Percentiles rank a stretch among this genome's conserved stretches.
These are phyloP conservation scores for Ganoderma multipileum DNA, from an alignment of 1,284 basidiomycete genomes.

Conservation along the genomic window DNA sequence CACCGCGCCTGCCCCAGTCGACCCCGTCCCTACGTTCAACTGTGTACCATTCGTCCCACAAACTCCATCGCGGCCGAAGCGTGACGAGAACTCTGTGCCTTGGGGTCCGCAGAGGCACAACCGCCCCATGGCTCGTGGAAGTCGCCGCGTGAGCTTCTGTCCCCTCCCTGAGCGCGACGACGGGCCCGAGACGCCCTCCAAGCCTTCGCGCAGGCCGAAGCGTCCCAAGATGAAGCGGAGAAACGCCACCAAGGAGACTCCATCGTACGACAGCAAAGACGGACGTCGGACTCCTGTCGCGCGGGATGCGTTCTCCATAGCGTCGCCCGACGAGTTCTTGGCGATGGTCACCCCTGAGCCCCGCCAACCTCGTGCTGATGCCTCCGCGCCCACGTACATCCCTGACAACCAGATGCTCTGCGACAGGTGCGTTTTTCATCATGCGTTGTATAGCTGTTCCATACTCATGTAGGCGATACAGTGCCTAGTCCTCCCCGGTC, in stretches of 20 bases:
- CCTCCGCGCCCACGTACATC: not conserved
- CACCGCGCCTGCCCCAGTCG: not conserved
- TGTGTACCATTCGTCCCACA: not conserved
- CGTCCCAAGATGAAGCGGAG: not conserved
- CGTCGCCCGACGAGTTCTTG: slow-evolving; percentile 1
- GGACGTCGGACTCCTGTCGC: not conserved
- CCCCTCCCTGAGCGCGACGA: not conserved
- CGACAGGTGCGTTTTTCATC: not conserved
- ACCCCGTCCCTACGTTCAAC: not conserved
- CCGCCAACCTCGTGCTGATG: no score
- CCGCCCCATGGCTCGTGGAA: not conserved
- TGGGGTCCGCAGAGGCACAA: slow-evolving; percentile 6
- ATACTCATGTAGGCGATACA: not conserved
- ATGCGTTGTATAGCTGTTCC: not conserved
- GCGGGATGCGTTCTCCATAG: not conserved
- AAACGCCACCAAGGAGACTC: not conserved
- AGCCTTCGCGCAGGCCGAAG: slow-evolving; percentile 2
- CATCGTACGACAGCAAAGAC: not conserved
- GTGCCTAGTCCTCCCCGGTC: not conserved
- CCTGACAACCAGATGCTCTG: not conserved
- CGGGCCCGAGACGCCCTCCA: not conserved
- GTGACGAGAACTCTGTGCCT: slow-evolving; percentile 1
- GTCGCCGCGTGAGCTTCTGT: not conserved
- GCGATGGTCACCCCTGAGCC: not conserved
- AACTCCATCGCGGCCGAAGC: not conserved